Evolutionary conservation across 2,329 filamentous ascomycete species (phyloP).

Genomic region (Colletotrichum neosansevieriae): DNA sequence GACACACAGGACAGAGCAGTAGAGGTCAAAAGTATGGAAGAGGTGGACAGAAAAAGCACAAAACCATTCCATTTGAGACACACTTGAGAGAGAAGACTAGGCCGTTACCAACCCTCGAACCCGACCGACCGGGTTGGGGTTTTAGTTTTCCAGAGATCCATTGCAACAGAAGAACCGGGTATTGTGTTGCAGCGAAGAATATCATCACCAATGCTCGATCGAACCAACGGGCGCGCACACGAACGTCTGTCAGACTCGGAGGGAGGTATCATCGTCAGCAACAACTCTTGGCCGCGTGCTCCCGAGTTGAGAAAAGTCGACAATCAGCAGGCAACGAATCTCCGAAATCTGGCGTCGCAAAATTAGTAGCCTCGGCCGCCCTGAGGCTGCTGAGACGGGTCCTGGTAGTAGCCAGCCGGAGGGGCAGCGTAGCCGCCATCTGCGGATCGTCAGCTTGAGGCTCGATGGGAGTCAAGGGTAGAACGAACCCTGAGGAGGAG

Average conservation of each 20-base stretch:
- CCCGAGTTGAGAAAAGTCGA: conserved; percentile 33
- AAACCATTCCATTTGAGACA: conserved; percentile 37
- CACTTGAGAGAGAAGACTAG: conserved; percentile 35
- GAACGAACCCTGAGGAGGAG: conserved; percentile 53
- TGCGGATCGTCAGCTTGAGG: not conserved
- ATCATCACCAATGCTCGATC: conserved; percentile 43
- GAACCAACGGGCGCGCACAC: conserved; percentile 42
- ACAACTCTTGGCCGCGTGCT: conserved; percentile 35
- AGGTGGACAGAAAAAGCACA: conserved; percentile 36
- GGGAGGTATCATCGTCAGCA: conserved; percentile 38
- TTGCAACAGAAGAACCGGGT: conserved; percentile 43
- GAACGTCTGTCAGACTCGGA: conserved; percentile 41
- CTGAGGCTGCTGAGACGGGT: conserved; percentile 54
- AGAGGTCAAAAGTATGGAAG: conserved; percentile 27
- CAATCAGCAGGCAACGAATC: conserved; percentile 40
- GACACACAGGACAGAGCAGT: conserved; percentile 11
- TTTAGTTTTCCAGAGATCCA: conserved; percentile 41
- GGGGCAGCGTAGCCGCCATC: conserved; percentile 37
- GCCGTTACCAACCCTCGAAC: conserved; percentile 36
- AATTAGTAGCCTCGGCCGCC: conserved; percentile 57
- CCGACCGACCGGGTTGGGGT: conserved; percentile 35
- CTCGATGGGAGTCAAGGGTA: not conserved
- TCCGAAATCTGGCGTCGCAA: conserved; percentile 37
- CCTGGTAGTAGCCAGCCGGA: conserved; percentile 57
- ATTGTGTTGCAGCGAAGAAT: conserved; percentile 43